phyloP scores from a whole-genome alignment of 2,329 filamentous ascomycete species.

The Tolypocladium capitatum region DNA sequence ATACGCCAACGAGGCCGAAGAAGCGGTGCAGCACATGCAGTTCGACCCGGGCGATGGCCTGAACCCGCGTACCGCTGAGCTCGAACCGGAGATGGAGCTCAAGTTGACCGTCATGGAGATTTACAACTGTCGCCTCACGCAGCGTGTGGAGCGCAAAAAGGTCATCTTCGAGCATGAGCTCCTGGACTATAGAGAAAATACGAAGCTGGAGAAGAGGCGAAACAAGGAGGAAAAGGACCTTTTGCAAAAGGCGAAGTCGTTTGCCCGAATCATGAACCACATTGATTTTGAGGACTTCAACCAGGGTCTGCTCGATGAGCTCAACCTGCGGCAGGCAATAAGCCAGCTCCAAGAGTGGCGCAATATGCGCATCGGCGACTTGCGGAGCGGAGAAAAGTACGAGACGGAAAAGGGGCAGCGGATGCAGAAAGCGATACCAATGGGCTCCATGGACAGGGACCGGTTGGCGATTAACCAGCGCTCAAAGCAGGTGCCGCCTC shows the following conservation, averaged over 20 bases:
- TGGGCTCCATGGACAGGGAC: slow-evolving; percentile 75
- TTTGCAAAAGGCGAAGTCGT: slow-evolving; percentile 86
- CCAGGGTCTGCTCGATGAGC: slow-evolving; percentile 76
- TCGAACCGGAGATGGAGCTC: slow-evolving; percentile 92
- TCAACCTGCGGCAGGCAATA: slow-evolving; percentile 83
- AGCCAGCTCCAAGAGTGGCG: slow-evolving; percentile 90
- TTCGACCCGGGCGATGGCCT: slow-evolving; percentile 93
- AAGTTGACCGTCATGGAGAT: slow-evolving; percentile 98
- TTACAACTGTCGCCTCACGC: slow-evolving; percentile 84
- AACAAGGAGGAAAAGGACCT: slow-evolving; percentile 91
- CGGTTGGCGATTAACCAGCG: slow-evolving; percentile 59
- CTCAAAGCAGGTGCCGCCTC: slow-evolving; percentile 50
- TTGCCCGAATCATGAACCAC: slow-evolving; percentile 92
- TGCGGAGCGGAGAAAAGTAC: slow-evolving; percentile 81
- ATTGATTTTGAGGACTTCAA: slow-evolving; percentile 79
- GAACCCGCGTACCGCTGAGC: slow-evolving; percentile 68
- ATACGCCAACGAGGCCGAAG: slow-evolving; percentile 94
- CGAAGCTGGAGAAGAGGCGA: slow-evolving; percentile 79
- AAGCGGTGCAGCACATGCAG: slow-evolving; percentile 95
- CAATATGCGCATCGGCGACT: slow-evolving; percentile 66
- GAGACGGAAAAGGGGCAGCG: slow-evolving; percentile 75
- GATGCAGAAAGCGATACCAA: slow-evolving; percentile 54
- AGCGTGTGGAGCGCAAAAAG: slow-evolving; percentile 87
- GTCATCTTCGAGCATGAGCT: slow-evolving; percentile 92
- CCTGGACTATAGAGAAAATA: slow-evolving; percentile 87